These are phyloP conservation scores for Epichloe uncinata DNA, from an alignment of 2,329 filamentous ascomycete species.

Conservation along the genomic window DNA sequence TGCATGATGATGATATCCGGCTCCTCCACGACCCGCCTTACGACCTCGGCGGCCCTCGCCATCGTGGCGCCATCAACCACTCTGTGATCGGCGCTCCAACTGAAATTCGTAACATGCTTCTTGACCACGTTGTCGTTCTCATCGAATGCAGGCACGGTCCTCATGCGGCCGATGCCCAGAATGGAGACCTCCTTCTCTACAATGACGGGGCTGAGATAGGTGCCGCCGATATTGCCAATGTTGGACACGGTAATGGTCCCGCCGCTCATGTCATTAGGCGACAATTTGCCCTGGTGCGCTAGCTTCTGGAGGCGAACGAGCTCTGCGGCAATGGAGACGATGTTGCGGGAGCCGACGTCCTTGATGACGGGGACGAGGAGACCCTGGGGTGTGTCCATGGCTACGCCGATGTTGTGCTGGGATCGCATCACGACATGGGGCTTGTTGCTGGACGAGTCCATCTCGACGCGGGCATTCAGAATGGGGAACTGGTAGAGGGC, in stretches of 20 bases:
- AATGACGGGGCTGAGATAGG: constrained; percentile 82
- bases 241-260: constrained; percentile 95
- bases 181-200: constrained; percentile 87
- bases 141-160: constrained; percentile 67
- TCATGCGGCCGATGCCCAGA: constrained; percentile 72
- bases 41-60: constrained; percentile 75
- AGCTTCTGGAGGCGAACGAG: constrained; percentile 59
- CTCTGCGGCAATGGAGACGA: constrained; percentile 66
- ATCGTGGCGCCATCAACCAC: constrained; percentile 92
- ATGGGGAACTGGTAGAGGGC: constrained; percentile 70
- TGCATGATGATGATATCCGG: constrained; percentile 80
- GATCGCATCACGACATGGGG: constrained; percentile 66
- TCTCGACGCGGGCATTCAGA: constrained; percentile 77
- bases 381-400: constrained; percentile 83
- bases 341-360: constrained; percentile 63
- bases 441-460: constrained; percentile 54
- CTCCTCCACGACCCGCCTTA: constrained; percentile 66
- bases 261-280: constrained; percentile 61
- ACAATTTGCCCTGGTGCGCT: constrained; percentile 62
- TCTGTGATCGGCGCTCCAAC: constrained; percentile 91
- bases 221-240: constrained; percentile 88
- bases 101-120: constrained; percentile 77
- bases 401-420: constrained; percentile 89
- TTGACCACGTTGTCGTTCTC: constrained; percentile 47
- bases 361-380: constrained; percentile 86